Percentiles rank a stretch among this genome's conserved stretches.
These are phyloP conservation scores for Ustilago bromivora DNA, from an alignment of 1,284 basidiomycete species.

Conservation along the genomic window DNA sequence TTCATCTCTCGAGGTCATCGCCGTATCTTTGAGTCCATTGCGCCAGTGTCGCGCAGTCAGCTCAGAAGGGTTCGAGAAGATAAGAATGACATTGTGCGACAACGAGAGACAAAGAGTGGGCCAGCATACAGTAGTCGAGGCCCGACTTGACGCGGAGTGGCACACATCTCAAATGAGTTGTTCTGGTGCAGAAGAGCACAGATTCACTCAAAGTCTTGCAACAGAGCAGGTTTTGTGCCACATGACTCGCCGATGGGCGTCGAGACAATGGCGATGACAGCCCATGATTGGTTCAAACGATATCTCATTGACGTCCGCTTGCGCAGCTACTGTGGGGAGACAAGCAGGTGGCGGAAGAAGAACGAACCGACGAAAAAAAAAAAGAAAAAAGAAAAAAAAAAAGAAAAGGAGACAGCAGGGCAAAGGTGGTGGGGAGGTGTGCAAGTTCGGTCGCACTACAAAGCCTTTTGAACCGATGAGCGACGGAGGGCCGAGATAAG, in stretches of 20 bases:
- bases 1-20: not conserved
- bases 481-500: conserved; percentile 3
- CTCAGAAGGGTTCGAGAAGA: not conserved
- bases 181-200: not conserved
- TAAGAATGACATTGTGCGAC: not conserved
- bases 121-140: not conserved
- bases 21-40: not conserved
- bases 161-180: not conserved
- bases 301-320: not conserved
- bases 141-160: not conserved
- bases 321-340: conserved; percentile 6
- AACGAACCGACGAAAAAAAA: not conserved
- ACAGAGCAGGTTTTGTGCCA: not conserved
- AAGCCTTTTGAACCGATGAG: conserved; percentile 8
- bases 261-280: not conserved
- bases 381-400: not conserved
- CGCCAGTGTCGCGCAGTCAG: not conserved
- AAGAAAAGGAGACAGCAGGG: not conserved
- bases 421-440: not conserved
- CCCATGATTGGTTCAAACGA: conserved; percentile 3
- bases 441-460: not conserved
- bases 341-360: not conserved
- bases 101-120: not conserved
- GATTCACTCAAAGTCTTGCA: not conserved
- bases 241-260: not conserved